These are phyloP conservation scores for Solanum microdontum DNA, from an alignment of 257 asterid species.

Conservation along the genomic window DNA sequence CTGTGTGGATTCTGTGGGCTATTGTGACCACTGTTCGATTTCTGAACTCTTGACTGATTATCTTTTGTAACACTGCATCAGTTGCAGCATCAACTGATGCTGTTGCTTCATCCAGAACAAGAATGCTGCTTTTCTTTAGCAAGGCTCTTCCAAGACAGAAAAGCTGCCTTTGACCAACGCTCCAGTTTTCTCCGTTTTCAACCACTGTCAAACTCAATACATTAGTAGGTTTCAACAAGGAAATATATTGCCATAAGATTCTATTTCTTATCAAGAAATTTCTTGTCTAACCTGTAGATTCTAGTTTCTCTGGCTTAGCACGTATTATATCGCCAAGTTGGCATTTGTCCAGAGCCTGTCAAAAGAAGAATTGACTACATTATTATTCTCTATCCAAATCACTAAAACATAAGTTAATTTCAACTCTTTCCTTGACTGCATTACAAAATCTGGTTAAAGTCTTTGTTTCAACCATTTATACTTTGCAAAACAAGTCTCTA, in stretches of 20 bases:
- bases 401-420: not conserved
- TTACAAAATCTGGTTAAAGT: not conserved
- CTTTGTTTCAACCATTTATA: not conserved
- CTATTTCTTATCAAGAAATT: not conserved
- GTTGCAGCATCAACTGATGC: conserved; percentile 96
- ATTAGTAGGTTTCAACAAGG: conserved; percentile 1
- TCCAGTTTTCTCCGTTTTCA: conserved; percentile 98
- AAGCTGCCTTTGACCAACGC: conserved; percentile 91
- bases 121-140: conserved; percentile 79
- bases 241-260: not conserved
- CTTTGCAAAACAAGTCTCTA: not conserved
- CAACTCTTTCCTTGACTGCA: not conserved
- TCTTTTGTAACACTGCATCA: conserved; percentile 68
- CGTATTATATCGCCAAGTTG: conserved; percentile 72
- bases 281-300: conserved; percentile 38
- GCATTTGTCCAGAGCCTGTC: conserved; percentile 88
- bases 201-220: conserved; percentile 40
- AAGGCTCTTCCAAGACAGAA: conserved; percentile 92
- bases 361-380: not conserved
- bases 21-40: conserved; percentile 82
- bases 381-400: not conserved
- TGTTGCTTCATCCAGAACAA: conserved; percentile 92
- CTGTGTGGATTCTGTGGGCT: conserved; percentile 99
- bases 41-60: conserved; percentile 54
- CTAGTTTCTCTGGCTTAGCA: conserved; percentile 62